Evolutionary conservation across 331 rosid species (phyloP).

Genomic region (Quercus lobata): DNA sequence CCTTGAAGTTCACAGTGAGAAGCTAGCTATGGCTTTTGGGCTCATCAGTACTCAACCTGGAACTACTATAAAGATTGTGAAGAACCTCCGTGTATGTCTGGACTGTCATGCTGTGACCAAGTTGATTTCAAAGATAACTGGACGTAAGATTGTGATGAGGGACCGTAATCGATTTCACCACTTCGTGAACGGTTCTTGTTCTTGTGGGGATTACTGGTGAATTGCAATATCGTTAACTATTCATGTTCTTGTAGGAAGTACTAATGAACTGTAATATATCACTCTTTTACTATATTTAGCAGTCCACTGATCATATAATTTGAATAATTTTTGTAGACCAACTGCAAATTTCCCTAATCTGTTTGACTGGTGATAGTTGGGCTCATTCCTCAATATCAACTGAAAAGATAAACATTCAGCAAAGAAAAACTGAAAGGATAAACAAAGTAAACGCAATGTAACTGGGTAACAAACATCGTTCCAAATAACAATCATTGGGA

Average conservation of each 20-base stretch:
- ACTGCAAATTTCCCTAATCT: background rate
- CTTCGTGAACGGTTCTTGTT: slow-evolving; percentile 71
- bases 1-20: slow-evolving; percentile 87
- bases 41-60: slow-evolving; percentile 72
- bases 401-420: background rate
- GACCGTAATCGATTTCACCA: slow-evolving; percentile 88
- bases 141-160: slow-evolving; percentile 70
- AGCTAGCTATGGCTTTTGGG: slow-evolving; percentile 85
- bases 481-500: background rate
- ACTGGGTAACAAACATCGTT: background rate
- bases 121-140: slow-evolving; percentile 62
- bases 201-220: slow-evolving; percentile 88
- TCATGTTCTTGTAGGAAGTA: no score
- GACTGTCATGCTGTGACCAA: slow-evolving; percentile 86
- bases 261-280: no score
- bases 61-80: slow-evolving; percentile 65
- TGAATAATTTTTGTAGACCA: background rate
- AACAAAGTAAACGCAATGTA: background rate
- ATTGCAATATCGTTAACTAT: background rate
- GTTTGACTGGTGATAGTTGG: background rate
- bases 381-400: background rate
- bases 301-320: background rate
- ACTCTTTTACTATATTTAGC: background rate
- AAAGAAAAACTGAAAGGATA: no score
- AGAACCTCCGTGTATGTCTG: slow-evolving; percentile 76